Conservation (phyloP, 1,284 basidiomycete species). For the Thelephora terrestris region DNA sequence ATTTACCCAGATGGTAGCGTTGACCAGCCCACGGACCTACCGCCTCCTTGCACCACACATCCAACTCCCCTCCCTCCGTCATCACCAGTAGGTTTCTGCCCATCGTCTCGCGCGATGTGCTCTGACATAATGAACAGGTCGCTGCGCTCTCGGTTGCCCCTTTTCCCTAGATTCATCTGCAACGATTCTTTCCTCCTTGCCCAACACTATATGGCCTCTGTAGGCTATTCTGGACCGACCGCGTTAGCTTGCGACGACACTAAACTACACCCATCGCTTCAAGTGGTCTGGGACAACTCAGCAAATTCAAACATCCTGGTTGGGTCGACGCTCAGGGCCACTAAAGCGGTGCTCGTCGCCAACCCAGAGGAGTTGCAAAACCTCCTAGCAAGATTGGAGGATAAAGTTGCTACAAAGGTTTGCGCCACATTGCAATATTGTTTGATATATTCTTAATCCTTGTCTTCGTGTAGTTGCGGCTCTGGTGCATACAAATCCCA, state of each 20-base stretch:
- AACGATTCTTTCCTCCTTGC: too few species aligned
- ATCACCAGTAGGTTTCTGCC: conserved; percentile 15
- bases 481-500: conserved; percentile 17
- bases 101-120: too few species aligned
- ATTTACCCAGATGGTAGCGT: conserved; percentile 18
- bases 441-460: neutral
- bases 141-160: too few species aligned
- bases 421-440: neutral
- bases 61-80: conserved; percentile 12
- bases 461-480: conserved; percentile 14
- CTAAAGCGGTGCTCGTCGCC: conserved; percentile 10
- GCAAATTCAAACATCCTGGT: too few species aligned
- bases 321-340: conserved; percentile 11
- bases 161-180: too few species aligned
- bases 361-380: conserved; percentile 10
- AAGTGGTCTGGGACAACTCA: too few species aligned
- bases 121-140: too few species aligned
- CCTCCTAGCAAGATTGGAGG: neutral
- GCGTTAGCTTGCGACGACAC: conserved; percentile 21
- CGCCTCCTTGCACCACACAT: conserved; percentile 16
- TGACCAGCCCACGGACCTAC: conserved; percentile 21
- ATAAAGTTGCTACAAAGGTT: conserved; percentile 14
- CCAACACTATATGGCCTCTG: conserved; percentile 8
- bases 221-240: conserved; percentile 20
- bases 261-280: too few species aligned